Conservation (phyloP, 2,329 filamentous ascomycete species). For the Aschersonia sp. region DNA sequence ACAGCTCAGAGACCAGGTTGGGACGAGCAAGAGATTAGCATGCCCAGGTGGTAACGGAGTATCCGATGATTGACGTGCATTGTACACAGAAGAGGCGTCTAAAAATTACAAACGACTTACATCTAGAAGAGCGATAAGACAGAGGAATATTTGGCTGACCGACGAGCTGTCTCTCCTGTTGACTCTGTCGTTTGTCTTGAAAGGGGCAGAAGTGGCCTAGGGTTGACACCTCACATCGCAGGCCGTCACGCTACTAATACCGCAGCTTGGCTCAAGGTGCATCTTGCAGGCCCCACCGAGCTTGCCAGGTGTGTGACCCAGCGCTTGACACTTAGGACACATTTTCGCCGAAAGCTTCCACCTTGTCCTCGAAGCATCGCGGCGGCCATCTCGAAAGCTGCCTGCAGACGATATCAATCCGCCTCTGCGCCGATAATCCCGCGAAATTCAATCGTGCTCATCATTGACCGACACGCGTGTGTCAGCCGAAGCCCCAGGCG, state of each 20-base stretch:
- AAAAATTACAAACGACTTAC: too few relatives aligned
- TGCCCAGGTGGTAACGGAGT: too few relatives aligned
- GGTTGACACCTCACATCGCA: constrained; percentile 7
- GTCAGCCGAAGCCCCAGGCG: too few relatives aligned
- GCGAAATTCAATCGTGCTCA: neutral
- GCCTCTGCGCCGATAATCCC: neutral
- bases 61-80: too few relatives aligned
- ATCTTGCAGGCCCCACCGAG: neutral
- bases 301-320: neutral
- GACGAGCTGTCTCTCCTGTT: too few relatives aligned
- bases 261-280: neutral
- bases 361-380: neutral
- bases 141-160: too few relatives aligned
- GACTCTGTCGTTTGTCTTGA: neutral
- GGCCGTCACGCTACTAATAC: constrained; percentile 1
- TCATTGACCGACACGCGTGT: neutral
- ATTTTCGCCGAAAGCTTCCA: constrained; percentile 3
- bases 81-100: too few relatives aligned
- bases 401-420: neutral
- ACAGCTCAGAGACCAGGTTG: too few relatives aligned
- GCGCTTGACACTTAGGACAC: constrained; percentile 3
- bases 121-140: too few relatives aligned
- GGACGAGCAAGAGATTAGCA: too few relatives aligned
- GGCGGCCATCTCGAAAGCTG: constrained; percentile 1
- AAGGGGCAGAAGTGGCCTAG: neutral